These are phyloP conservation scores for Talaromyces verruculosus DNA, from an alignment of 2,329 filamentous ascomycete species.

Conservation along the genomic window DNA sequence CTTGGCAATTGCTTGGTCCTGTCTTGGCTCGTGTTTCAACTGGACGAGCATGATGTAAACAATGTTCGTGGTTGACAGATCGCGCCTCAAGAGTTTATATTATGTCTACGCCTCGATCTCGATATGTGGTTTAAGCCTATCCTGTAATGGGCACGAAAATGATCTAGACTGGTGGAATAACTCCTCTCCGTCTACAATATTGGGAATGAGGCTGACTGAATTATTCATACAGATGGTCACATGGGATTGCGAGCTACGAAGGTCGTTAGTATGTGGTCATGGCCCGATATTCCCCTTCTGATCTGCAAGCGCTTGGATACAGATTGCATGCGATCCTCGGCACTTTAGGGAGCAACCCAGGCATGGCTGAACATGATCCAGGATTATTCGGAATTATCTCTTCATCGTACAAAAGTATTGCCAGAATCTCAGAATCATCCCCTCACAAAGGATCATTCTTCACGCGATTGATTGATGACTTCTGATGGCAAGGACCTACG, in stretches of 20 bases:
- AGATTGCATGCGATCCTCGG: neutral
- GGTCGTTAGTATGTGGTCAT: neutral
- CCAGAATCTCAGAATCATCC: too few species aligned
- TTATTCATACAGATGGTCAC: neutral
- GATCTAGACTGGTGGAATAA: neutral
- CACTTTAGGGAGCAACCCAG: neutral
- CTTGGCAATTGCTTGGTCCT: neutral
- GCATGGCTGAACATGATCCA: neutral
- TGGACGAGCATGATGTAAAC: neutral
- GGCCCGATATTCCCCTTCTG: neutral
- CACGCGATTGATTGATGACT: neutral
- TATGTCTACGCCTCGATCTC: neutral
- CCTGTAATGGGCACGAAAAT: neutral
- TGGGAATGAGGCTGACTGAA: neutral
- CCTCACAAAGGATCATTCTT: neutral
- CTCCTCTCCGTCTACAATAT: neutral
- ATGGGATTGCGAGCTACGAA: neutral
- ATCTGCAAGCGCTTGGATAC: slow-evolving; percentile 2
- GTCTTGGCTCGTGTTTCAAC: neutral
- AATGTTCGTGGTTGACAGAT: neutral
- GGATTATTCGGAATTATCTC: neutral
- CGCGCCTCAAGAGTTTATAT: neutral
- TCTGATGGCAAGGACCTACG: neutral
- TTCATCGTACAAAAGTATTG: neutral
- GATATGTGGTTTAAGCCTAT: neutral